phyloP scores from a whole-genome alignment of 1,284 basidiomycete species.

The Cystobasidium sp. region DNA sequence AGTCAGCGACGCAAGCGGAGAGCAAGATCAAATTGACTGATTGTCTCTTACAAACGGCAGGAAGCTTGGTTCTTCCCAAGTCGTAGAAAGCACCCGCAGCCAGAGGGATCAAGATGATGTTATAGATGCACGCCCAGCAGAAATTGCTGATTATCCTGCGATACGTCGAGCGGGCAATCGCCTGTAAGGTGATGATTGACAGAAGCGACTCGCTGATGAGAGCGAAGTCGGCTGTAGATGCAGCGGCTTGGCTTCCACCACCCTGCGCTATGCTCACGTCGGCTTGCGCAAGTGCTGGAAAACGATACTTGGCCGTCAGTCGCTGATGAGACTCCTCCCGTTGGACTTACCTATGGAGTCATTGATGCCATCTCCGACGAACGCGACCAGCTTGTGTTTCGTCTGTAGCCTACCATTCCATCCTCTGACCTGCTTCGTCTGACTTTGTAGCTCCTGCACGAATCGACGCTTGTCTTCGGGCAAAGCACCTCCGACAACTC shows the following conservation, averaged over 20 bases:
- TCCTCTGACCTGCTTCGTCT: slow-evolving; percentile 16
- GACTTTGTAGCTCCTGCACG: slow-evolving; percentile 59
- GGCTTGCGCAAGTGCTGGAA: slow-evolving; percentile 67
- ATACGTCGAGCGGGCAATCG: slow-evolving; percentile 66
- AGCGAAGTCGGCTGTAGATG: slow-evolving; percentile 76
- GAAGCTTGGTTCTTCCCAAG: slow-evolving; percentile 66
- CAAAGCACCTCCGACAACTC: slow-evolving; percentile 66
- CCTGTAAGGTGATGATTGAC: slow-evolving; percentile 64
- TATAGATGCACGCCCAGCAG: slow-evolving; percentile 60
- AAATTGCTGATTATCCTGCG: slow-evolving; percentile 57
- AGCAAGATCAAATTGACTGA: too few species aligned
- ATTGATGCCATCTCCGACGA: slow-evolving; percentile 57
- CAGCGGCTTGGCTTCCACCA: slow-evolving; percentile 68
- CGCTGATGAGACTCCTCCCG: background rate
- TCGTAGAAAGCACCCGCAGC: slow-evolving; percentile 76
- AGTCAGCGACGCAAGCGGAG: too few species aligned
- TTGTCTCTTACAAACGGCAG: slow-evolving; percentile 66
- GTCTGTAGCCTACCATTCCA: slow-evolving; percentile 46
- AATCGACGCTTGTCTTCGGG: slow-evolving; percentile 66
- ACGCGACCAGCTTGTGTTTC: slow-evolving; percentile 65
- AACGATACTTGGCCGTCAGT: background rate
- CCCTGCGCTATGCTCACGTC: slow-evolving; percentile 76
- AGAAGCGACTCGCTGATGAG: slow-evolving; percentile 64
- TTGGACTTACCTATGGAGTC: slow-evolving; percentile 40
- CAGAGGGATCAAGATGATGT: slow-evolving; percentile 68